A percentile compares a stretch with the other conserved stretches of the same genome.
Evolutionary conservation across 768 basidiomycete genomes (phyloP).

Genomic region (Pisolithus orientalis): DNA sequence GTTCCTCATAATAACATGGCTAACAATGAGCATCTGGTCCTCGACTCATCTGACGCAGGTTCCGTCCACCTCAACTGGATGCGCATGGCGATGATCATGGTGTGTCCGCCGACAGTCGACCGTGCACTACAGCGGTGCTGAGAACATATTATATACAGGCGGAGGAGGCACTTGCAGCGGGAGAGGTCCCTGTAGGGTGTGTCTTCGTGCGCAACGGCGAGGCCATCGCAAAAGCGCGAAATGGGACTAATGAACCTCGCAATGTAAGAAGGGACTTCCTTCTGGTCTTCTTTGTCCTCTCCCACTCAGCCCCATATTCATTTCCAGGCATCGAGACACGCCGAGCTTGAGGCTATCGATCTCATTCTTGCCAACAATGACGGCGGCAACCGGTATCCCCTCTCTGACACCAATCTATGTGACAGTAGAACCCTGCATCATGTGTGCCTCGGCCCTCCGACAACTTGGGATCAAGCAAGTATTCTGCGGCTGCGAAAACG

Average conservation of each 20-base stretch:
- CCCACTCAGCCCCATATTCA: background rate
- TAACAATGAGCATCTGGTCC: too few species aligned
- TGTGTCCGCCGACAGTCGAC: conserved; percentile 21
- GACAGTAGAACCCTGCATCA: conserved; percentile 98
- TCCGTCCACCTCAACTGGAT: conserved; percentile 59
- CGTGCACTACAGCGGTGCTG: background rate
- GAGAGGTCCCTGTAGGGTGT: conserved; percentile 96
- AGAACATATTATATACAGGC: conserved; percentile 41
- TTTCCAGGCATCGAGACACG: conserved; percentile 86
- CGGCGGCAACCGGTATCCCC: conserved; percentile 47
- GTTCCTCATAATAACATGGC: too few species aligned
- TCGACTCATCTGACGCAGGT: background rate
- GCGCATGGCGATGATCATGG: conserved; percentile 80
- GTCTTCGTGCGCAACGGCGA: conserved; percentile 79
- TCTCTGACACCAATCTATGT: conserved; percentile 88
- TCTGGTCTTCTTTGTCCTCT: background rate
- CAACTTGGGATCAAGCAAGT: conserved; percentile 90
- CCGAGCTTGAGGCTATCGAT: conserved; percentile 96
- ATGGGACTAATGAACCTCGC: conserved; percentile 88
- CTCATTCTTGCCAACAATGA: conserved; percentile 66
- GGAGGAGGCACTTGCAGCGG: conserved; percentile 74
- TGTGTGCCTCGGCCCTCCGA: conserved; percentile 94
- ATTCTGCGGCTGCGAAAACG: conserved; percentile 91
- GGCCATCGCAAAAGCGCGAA: conserved; percentile 82
- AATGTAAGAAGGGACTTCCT: conserved; percentile 53